Evolutionary conservation across 345 rosid species (phyloP), one percentile per base, ranked within the genome.

Genomic region (Eucalyptus albens): DNA sequence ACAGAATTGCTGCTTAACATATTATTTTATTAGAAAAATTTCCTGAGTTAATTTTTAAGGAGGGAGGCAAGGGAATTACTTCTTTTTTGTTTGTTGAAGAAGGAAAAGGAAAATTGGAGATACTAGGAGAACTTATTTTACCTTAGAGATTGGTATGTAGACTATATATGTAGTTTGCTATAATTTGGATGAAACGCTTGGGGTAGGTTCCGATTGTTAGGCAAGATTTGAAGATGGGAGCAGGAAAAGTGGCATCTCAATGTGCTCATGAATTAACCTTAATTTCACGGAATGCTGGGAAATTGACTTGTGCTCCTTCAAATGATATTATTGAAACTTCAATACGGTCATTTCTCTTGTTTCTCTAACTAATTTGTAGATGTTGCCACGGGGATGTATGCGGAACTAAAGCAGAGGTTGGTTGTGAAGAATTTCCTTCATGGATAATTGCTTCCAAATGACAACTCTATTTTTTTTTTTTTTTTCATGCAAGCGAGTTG

Each of bases 201-300:
- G 6, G 16, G 51, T 14, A 50, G 51, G 51, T 50, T 50, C 3
- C 1, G 16, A 1, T 87, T 50, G 98, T 96, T 45, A 94, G 98
- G 93, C 98, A 95, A 91, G 99, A 96, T 93, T 93, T 96, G 91
- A 96, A 94, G 95, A 97, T 97, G 99, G 95, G 93, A 86, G 51
- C 95, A 59, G 97, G 98, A 86, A 96, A 96, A 93, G 91, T 95
- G 89, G 97, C 98, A 15, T 96, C 98, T 85, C 97, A 97, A 88
- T 97, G 99, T 91, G 99, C 99, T 88, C 96, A 94, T 96, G 94
- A 94, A 95, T 50, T 67, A 67, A 17, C 40, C 22, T 15, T 85
- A 53, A 56, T 87, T 69, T 29, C 80, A 50, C 87, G 5, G 3
- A 8, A 33, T 19, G 15, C 2, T 77, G 83, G 7, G 45, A 65